Evolutionary conservation across 2,329 filamentous ascomycete species (phyloP).

Genomic region (Colletotrichum falcatum): DNA sequence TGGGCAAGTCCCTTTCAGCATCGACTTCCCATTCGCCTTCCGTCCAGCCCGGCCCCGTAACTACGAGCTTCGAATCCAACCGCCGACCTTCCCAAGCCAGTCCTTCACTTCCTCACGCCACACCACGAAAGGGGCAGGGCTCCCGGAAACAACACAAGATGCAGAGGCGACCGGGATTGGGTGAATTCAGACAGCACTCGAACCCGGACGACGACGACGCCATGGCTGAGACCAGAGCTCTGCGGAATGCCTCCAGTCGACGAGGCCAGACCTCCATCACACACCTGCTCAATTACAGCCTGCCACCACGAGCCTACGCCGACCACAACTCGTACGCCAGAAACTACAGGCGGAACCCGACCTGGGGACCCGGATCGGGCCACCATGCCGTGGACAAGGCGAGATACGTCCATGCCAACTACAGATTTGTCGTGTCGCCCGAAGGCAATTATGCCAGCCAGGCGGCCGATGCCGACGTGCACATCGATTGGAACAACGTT

Average conservation of each 20-base stretch:
- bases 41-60: conserved; percentile 55
- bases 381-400: conserved; percentile 94
- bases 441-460: conserved; percentile 83
- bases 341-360: conserved; percentile 76
- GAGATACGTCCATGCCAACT: conserved; percentile 92
- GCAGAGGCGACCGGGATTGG: conserved; percentile 75
- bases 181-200: conserved; percentile 49
- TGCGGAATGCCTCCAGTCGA: conserved; percentile 72
- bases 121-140: conserved; percentile 80
- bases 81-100: conserved; percentile 59
- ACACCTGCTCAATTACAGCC: conserved; percentile 91
- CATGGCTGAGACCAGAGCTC: conserved; percentile 80
- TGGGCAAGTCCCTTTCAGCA: conserved; percentile 65
- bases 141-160: conserved; percentile 86
- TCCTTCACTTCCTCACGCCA: conserved; percentile 50
- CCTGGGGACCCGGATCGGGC: conserved; percentile 88
- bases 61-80: conserved; percentile 62
- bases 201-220: conserved; percentile 82
- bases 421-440: conserved; percentile 94
- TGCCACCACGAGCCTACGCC: conserved; percentile 78
- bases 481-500: conserved; percentile 91
- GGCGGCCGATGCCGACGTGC: conserved; percentile 86
- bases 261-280: conserved; percentile 98
- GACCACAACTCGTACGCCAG: conserved; percentile 64
- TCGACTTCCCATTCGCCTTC: conserved; percentile 56